Conservation (phyloP, 371 early-diverging fungal species). For the Blakeslea trispora region DNA sequence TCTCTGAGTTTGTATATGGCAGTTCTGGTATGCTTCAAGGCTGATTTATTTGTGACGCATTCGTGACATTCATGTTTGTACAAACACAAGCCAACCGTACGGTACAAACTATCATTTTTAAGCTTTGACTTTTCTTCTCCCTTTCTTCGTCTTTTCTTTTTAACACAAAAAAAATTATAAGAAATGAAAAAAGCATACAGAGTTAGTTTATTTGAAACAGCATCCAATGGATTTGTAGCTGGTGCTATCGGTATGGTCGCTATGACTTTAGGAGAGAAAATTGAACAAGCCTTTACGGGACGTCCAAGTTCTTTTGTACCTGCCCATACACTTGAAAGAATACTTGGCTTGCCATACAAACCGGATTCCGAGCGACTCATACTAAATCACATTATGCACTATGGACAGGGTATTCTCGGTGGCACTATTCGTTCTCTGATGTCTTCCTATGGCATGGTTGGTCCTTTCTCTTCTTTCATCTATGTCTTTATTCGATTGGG, state of each 20-base stretch:
- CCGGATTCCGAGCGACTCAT: neutral
- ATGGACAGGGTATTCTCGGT: neutral
- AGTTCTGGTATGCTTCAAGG: no score
- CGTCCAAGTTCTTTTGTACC: neutral
- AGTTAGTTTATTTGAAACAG: neutral
- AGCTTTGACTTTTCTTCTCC: no score
- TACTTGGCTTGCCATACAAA: neutral
- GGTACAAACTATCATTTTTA: no score
- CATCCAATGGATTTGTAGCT: neutral
- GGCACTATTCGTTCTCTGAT: neutral
- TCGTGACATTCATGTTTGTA: no score
- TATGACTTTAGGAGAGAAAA: neutral
- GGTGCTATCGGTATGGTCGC: neutral
- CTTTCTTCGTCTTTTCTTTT: neutral
- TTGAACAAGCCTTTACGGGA: neutral
- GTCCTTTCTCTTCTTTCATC: neutral
- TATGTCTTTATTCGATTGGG: neutral
- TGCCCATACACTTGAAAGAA: neutral
- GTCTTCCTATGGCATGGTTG: neutral
- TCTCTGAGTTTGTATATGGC: no score
- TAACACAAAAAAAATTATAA: neutral
- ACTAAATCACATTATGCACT: neutral
- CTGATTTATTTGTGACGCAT: no score
- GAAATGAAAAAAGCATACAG: constrained; percentile 1
- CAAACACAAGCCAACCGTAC: no score